Base-by-base conservation (phyloP, 257 asterid species). In the Gentiana straminea region DNA sequence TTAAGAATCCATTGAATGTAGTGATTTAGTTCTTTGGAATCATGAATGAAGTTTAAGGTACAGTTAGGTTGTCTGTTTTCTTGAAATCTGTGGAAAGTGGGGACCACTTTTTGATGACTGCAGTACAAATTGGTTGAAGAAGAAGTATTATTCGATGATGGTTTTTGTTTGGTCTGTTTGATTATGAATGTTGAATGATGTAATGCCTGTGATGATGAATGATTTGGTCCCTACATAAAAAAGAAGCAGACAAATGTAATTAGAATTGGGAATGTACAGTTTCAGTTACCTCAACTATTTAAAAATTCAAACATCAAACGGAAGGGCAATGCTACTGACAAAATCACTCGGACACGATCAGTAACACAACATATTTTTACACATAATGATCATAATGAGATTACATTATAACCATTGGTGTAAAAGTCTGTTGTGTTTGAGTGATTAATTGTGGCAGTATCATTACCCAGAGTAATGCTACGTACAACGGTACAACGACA, bases 61-160 rank as follows among this genome's bases (percentile, higher is more conserved):
- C 24, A 24, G 46, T 41, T 41, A 41, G 46, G 46, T 45, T 41
- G 80, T 67, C 35, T 70, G 69, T 55, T 71, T 66, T 73, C 67
- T 60, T 46, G 73, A 41, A 41, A 41, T 7, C 10, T 41, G 46
- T 41, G 46, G 8, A 10, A 10, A 41, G 46, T 44, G 61, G 62
- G 61, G 45, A 69, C 41, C 68, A 49, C 43, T 33, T 51, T 50
- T 61, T 60, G 36, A 5, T 46, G 44, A 32, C 51, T 24, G 24
- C 24, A 51, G 89, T 84, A 82, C 84, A 83, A 67, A 49, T 63
- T 87, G 81, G 77, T 68, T 82, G 78, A 61, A 60, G 60, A 69
- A 74, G 78, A 61, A 41, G 46, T 41, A 41, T 3, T 39, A 39
- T 87, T 57, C 80, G 84, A 69, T 78, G 81, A 76, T 89, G 75